Base-by-base conservation (phyloP, 2,329 filamentous ascomycete genomes). In the Phialophora verrucosa region DNA sequence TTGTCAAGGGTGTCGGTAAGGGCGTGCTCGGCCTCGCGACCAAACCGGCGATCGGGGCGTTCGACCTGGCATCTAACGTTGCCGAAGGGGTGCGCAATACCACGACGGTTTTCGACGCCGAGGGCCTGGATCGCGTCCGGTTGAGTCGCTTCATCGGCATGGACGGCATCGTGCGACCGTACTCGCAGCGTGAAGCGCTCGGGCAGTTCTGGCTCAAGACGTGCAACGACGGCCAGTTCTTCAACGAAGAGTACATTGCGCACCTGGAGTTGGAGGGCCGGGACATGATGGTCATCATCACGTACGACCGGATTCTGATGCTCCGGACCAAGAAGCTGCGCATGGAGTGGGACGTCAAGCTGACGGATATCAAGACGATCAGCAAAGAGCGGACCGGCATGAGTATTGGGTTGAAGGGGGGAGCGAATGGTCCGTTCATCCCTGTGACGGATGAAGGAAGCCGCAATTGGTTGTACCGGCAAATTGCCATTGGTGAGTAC, bases 191-290 rank as follows among this genome's bases (percentile, higher is more conserved):
- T 55, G 95, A 99, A 82, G 93, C 95, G 0, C 88, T 99, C 2
- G 95, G 95, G 0, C 95, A 99, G 78, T 97, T 92, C 83, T 99
- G 95, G 96, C 88, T 99, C 70, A 99, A 99, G 84, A 96, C 97
- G 66, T 88, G 96, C 11, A 95, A 99, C 79, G 95, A 97, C 71
- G 95, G 95, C 68, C 95, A 93, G 78, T 98, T 94, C 83, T 99
- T 99, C 85, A 90, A 96, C 80, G 95, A 99, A 79, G 87, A 92
- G 76, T 99, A 99, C 81, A 95, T 99, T 77, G 96, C 93, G 4
- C 96, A 99, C 76, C 84, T 99, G 4, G 94, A 99, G 79, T 86
- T 99, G 29, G 91, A 92, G 11, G 88, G 89, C 67, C 92, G 95
- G 77, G 93, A 96, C 76, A 91, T 93, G 83, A 88, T 94, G 64